These are phyloP conservation scores for Cystofilobasidium ferigula DNA, from an alignment of 768 basidiomycete genomes.

Conservation along the genomic window DNA sequence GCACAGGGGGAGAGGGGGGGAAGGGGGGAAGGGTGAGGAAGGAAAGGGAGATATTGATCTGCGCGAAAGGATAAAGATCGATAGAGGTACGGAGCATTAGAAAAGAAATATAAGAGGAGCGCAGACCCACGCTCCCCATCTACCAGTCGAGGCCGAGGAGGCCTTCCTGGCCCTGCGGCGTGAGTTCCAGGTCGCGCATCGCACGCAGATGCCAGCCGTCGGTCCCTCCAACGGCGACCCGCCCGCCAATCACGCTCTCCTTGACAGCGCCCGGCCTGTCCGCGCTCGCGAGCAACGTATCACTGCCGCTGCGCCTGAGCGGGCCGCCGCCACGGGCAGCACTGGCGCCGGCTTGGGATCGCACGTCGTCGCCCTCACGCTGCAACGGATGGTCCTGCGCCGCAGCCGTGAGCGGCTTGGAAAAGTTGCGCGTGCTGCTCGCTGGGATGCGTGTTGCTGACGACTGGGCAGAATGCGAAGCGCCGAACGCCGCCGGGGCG, in stretches of 20 bases:
- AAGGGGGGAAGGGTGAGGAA: too few relatives aligned
- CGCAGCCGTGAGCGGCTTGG: neutral
- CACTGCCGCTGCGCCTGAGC: neutral
- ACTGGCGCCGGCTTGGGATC: neutral
- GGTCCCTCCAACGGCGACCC: slow-evolving; percentile 27
- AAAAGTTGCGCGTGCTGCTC: slow-evolving; percentile 2
- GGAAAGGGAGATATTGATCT: too few relatives aligned
- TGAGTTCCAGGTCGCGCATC: slow-evolving; percentile 29
- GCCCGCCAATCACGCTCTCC: neutral
- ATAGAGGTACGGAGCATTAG: too few relatives aligned
- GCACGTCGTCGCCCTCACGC: neutral
- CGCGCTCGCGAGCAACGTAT: neutral
- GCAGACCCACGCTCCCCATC: too few relatives aligned
- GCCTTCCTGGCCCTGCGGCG: slow-evolving; percentile 17
- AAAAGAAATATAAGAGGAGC: too few relatives aligned
- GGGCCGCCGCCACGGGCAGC: neutral
- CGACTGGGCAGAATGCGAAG: too few relatives aligned
- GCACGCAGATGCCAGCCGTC: slow-evolving; percentile 31
- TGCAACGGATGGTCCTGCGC: neutral
- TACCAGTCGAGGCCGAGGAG: slow-evolving; percentile 16
- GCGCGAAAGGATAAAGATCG: too few relatives aligned
- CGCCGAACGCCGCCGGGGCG: neutral
- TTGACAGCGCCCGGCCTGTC: neutral
- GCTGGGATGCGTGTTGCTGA: neutral
- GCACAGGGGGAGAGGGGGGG: too few relatives aligned